A percentile compares a stretch with the other conserved stretches of the same genome.
Conservation (phyloP, 192 early-diverging fungal species). For the Linnemannia elongata region DNA sequence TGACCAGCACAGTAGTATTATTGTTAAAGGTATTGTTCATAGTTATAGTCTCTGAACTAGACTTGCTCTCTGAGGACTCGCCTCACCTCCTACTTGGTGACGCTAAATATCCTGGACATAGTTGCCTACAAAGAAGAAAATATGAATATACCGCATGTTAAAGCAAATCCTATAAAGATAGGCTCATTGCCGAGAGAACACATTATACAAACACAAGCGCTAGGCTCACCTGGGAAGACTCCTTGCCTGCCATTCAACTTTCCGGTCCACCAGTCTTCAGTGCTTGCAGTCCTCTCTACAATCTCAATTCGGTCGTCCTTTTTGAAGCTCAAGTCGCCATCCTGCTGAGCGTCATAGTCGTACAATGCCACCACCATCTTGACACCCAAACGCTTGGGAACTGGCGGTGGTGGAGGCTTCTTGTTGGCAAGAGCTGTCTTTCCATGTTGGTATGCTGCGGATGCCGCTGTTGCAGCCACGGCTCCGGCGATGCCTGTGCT, state of each 20-base stretch:
- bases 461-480: conserved; percentile 38
- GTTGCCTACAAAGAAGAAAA: conserved; percentile 18
- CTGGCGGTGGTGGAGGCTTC: conserved; percentile 56
- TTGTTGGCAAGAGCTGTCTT: conserved; percentile 18
- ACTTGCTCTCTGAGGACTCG: background rate
- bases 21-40: background rate
- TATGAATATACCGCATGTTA: background rate
- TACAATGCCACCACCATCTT: conserved; percentile 81
- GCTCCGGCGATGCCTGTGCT: conserved; percentile 42
- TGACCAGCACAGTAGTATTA: background rate
- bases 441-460: conserved; percentile 22
- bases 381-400: conserved; percentile 31
- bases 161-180: background rate
- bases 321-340: conserved; percentile 78
- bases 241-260: conserved; percentile 69
- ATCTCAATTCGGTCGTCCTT: conserved; percentile 82
- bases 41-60: background rate
- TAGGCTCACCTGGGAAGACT: conserved; percentile 78
- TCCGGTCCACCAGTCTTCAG: conserved; percentile 91
- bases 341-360: conserved; percentile 81
- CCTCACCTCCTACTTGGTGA: background rate
- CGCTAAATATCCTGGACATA: conserved; percentile 36
- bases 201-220: background rate
- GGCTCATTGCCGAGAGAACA: background rate
- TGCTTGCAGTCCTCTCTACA: conserved; percentile 69